Conservation (phyloP, 768 basidiomycete genomes). For the Antrodiella citrinella region DNA sequence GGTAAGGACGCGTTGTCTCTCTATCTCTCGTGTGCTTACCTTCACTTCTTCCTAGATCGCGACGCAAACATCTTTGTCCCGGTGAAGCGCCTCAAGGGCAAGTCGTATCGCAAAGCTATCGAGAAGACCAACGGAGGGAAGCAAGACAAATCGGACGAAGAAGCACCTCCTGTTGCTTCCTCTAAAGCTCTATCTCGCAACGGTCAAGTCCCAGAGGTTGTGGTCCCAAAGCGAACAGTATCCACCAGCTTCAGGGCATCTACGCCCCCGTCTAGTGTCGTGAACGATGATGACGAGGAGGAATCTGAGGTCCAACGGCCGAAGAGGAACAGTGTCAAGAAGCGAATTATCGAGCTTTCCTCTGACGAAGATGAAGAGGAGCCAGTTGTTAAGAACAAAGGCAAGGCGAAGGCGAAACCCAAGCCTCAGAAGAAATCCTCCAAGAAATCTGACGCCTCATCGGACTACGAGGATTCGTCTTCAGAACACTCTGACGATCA, state of each 20-base stretch:
- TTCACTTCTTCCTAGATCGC: constrained; percentile 30
- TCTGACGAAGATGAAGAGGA: constrained; percentile 42
- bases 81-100: constrained; percentile 70
- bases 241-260: constrained; percentile 19
- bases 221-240: constrained; percentile 30
- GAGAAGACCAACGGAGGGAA: constrained; percentile 18
- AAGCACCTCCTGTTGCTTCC: neutral
- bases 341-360: constrained; percentile 36
- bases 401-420: constrained; percentile 22
- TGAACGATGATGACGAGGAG: constrained; percentile 17
- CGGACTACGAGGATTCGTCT: constrained; percentile 10
- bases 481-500: constrained; percentile 10
- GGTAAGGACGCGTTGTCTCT: constrained; percentile 40
- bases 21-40: no score
- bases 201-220: constrained; percentile 47
- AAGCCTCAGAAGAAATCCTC: constrained; percentile 11
- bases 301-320: constrained; percentile 24
- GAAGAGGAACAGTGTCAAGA: constrained; percentile 20
- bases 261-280: constrained; percentile 19
- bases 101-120: constrained; percentile 57
- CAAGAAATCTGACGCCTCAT: constrained; percentile 4
- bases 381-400: constrained; percentile 20
- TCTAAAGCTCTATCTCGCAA: constrained; percentile 7
- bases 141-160: constrained; percentile 5
- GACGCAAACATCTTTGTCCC: constrained; percentile 39